phyloP scores from a whole-genome alignment of 192 early-diverging fungal genomes.

The Phycomyces nitens region DNA sequence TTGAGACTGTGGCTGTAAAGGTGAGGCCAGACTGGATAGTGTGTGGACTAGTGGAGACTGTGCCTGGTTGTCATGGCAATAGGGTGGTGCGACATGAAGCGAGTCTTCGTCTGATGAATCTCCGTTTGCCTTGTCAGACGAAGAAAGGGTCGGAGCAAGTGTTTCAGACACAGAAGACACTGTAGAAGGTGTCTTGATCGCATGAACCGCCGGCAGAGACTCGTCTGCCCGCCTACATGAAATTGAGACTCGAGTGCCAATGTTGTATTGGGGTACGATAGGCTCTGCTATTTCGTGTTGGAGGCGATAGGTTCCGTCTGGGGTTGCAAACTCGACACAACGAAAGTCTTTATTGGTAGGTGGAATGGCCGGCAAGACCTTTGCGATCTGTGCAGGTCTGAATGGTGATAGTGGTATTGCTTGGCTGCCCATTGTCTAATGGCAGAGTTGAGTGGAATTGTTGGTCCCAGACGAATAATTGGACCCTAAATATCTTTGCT shows the following conservation, averaged over 20 bases:
- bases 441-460: neutral
- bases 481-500: neutral
- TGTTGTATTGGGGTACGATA: slow-evolving; percentile 8
- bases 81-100: neutral
- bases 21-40: neutral
- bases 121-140: neutral
- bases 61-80: neutral
- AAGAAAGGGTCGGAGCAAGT: slow-evolving; percentile 1
- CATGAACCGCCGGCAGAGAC: neutral
- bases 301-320: neutral
- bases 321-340: neutral
- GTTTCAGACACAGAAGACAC: neutral
- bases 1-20: neutral
- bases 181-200: neutral
- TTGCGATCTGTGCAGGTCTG: neutral
- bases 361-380: neutral
- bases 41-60: neutral
- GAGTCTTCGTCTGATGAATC: neutral
- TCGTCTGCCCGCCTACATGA: neutral
- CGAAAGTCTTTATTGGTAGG: slow-evolving; percentile 7
- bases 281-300: neutral
- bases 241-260: neutral
- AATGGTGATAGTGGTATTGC: neutral
- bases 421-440: neutral
- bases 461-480: neutral